Conservation (phyloP, 192 early-diverging fungal species). For the Jimgerdemannia lactiflua region DNA sequence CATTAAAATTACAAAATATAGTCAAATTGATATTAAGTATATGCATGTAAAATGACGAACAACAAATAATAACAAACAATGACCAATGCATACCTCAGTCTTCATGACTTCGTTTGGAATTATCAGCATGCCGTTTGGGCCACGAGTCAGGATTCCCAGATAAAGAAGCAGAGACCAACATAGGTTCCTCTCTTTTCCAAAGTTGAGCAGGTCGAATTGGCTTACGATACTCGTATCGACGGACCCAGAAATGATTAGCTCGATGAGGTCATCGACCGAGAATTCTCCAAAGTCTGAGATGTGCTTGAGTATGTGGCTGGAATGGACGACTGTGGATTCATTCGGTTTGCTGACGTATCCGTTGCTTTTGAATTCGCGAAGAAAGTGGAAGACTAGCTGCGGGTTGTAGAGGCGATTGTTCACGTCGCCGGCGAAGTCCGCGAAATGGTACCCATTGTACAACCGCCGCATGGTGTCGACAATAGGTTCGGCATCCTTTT, state of each 20-base stretch:
- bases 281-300: slow-evolving; percentile 36
- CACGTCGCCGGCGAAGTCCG: slow-evolving; percentile 18
- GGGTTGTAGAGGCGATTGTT: slow-evolving; percentile 29
- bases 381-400: slow-evolving; percentile 29
- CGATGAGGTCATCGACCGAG: slow-evolving; percentile 32
- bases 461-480: slow-evolving; percentile 20
- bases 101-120: slow-evolving; percentile 29
- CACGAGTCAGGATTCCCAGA: slow-evolving; percentile 26
- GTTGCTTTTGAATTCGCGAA: slow-evolving; percentile 22
- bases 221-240: slow-evolving; percentile 20
- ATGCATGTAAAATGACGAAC: too few relatives aligned
- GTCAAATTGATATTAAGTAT: slow-evolving; percentile 9
- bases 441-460: slow-evolving; percentile 37
- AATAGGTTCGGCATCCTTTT: slow-evolving; percentile 20
- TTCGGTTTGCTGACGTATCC: slow-evolving; percentile 29
- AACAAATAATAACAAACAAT: slow-evolving; percentile 9
- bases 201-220: slow-evolving; percentile 25
- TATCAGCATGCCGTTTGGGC: slow-evolving; percentile 17
- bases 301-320: slow-evolving; percentile 28
- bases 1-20: slow-evolving; percentile 14
- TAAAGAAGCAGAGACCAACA: slow-evolving; percentile 32
- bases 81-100: slow-evolving; percentile 23
- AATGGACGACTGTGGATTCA: slow-evolving; percentile 29
- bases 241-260: slow-evolving; percentile 28
- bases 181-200: slow-evolving; percentile 30